Percentiles rank a stretch among this genome's conserved stretches.
phyloP scores from a whole-genome alignment of 1,284 basidiomycete species.

The Sporisorium iseilematis-ciliati region DNA sequence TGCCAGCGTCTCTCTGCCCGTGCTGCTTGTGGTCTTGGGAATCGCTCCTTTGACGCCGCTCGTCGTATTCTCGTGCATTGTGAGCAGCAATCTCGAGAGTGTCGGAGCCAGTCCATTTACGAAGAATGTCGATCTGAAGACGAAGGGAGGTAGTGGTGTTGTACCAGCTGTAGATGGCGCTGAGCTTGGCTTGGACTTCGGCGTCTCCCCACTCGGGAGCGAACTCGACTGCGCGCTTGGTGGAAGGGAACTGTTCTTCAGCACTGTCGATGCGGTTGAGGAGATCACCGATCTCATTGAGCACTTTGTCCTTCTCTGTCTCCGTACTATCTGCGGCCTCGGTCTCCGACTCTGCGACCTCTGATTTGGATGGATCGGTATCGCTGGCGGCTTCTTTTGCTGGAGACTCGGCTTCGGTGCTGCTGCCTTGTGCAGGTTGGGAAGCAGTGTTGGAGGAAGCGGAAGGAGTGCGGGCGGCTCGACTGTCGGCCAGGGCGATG shows the following conservation, averaged over 20 bases:
- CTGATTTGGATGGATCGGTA: slow-evolving; percentile 18
- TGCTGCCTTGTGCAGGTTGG: slow-evolving; percentile 57
- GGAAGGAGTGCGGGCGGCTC: neutral
- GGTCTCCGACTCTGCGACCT: slow-evolving; percentile 11
- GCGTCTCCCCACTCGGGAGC: slow-evolving; percentile 62
- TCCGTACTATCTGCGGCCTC: slow-evolving; percentile 6
- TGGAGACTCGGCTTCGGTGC: slow-evolving; percentile 8
- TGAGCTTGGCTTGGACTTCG: slow-evolving; percentile 61
- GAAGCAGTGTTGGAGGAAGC: slow-evolving; percentile 63
- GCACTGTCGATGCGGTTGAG: slow-evolving; percentile 61
- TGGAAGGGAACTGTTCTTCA: slow-evolving; percentile 66
- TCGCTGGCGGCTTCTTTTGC: slow-evolving; percentile 8
- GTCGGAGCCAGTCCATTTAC: slow-evolving; percentile 66
- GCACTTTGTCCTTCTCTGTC: slow-evolving; percentile 41
- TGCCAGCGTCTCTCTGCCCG: slow-evolving; percentile 16
- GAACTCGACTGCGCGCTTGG: slow-evolving; percentile 55
- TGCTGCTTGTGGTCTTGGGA: slow-evolving; percentile 19
- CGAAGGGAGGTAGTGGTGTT: slow-evolving; percentile 59
- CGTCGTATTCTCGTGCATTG: slow-evolving; percentile 10
- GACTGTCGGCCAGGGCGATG: slow-evolving; percentile 64
- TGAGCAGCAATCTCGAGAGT: slow-evolving; percentile 55
- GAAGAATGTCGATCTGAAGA: slow-evolving; percentile 62
- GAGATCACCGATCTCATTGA: slow-evolving; percentile 52
- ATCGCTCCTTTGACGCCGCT: slow-evolving; percentile 15
- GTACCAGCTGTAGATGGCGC: slow-evolving; percentile 66